These are phyloP conservation scores for Verticillium isaacii DNA, from an alignment of 2,329 filamentous ascomycete genomes.

Conservation along the genomic window DNA sequence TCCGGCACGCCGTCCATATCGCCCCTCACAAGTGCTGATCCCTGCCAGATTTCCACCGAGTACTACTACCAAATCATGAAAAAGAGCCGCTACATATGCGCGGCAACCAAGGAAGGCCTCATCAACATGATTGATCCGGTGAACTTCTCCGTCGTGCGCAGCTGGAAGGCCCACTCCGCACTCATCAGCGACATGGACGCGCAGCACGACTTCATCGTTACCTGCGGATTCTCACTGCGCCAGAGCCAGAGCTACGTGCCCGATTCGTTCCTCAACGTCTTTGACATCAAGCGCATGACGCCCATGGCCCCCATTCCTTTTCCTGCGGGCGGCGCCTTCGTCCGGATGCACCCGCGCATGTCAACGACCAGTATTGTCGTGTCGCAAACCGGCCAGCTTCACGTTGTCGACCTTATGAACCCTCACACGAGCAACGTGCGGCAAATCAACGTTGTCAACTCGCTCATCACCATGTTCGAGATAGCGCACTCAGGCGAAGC, in stretches of 20 bases:
- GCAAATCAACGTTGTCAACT: conserved; percentile 67
- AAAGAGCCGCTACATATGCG: conserved; percentile 84
- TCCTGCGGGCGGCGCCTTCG: conserved; percentile 87
- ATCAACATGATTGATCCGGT: conserved; percentile 83
- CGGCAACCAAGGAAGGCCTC: conserved; percentile 75
- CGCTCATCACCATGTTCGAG: conserved; percentile 74
- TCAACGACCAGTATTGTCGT: conserved; percentile 92
- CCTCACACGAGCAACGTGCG: conserved; percentile 81
- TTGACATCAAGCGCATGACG: conserved; percentile 85
- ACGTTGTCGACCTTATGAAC: conserved; percentile 94
- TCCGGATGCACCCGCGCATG: conserved; percentile 94
- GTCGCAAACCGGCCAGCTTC: conserved; percentile 87
- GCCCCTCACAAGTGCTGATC: conserved; percentile 21
- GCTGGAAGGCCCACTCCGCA: conserved; percentile 86
- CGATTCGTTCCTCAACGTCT: conserved; percentile 91
- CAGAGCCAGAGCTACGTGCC: conserved; percentile 71
- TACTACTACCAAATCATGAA: conserved; percentile 90
- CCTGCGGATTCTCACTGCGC: conserved; percentile 86
- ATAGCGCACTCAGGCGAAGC: conserved; percentile 86
- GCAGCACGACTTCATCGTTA: conserved; percentile 89
- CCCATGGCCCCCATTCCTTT: conserved; percentile 89
- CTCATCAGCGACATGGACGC: conserved; percentile 96
- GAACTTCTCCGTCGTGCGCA: conserved; percentile 73
- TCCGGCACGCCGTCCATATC: conserved; percentile 18
- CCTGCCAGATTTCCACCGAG: conserved; percentile 58